Conservation (phyloP, 2,329 filamentous ascomycete genomes). For the Ophiocordyceps camponoti-leonardi region DNA sequence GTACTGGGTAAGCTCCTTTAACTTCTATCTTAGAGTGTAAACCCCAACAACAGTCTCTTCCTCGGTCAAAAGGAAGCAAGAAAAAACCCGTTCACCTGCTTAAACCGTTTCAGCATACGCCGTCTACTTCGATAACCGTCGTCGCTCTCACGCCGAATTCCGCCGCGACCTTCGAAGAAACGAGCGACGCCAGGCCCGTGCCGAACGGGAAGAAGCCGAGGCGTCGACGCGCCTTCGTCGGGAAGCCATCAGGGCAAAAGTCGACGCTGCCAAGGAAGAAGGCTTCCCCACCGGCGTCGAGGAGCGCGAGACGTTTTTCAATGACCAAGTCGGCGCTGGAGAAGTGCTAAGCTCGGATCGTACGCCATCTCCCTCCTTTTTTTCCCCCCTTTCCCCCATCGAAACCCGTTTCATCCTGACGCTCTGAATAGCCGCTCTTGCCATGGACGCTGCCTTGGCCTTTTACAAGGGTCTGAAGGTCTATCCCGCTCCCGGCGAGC, state of each 20-base stretch:
- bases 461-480: slow-evolving; percentile 99
- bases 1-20: slow-evolving; percentile 31
- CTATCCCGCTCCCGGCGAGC: slow-evolving; percentile 80
- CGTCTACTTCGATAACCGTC: slow-evolving; percentile 51
- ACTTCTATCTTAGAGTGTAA: too few species aligned
- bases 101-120: slow-evolving; percentile 28
- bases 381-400: not conserved
- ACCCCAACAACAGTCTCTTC: too few species aligned
- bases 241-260: slow-evolving; percentile 54
- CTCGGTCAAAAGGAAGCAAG: too few species aligned
- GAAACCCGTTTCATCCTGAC: not conserved
- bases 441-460: slow-evolving; percentile 72
- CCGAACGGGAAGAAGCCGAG: slow-evolving; percentile 55
- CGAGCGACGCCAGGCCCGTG: slow-evolving; percentile 54
- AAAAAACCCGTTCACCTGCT: too few species aligned
- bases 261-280: slow-evolving; percentile 73
- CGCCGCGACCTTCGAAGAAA: slow-evolving; percentile 54
- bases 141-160: slow-evolving; percentile 47
- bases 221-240: slow-evolving; percentile 48
- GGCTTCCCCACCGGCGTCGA: slow-evolving; percentile 83
- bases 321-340: slow-evolving; percentile 81
- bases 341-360: slow-evolving; percentile 71
- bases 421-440: slow-evolving; percentile 22
- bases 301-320: slow-evolving; percentile 91
- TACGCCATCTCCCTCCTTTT: slow-evolving; percentile 36